phyloP scores from a whole-genome alignment of 495 filamentous ascomycete species.

The Penicillium verhagenii region DNA sequence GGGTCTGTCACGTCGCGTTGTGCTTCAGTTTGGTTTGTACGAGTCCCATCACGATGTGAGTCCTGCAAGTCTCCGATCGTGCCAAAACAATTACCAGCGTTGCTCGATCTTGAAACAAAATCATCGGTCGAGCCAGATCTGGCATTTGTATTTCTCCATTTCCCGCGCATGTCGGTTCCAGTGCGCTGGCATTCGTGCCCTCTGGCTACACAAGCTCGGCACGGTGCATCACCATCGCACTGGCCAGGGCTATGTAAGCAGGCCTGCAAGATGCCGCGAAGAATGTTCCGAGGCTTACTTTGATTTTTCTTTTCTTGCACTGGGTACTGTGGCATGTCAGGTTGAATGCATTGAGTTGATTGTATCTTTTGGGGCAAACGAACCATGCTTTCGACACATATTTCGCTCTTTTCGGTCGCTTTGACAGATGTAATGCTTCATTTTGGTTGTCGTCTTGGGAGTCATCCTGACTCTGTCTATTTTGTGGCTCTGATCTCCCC shows the following conservation, averaged over 20 bases:
- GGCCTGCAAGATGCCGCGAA: too few species aligned
- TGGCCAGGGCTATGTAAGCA: background rate
- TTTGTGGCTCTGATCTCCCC: background rate
- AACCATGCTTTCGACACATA: constrained; percentile 32
- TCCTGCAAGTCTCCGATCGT: background rate
- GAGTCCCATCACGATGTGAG: constrained; percentile 1
- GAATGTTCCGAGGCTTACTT: constrained; percentile 9
- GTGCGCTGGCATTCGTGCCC: constrained; percentile 11
- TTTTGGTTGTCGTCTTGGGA: background rate
- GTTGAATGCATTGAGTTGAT: background rate
- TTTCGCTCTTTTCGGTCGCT: constrained; percentile 20
- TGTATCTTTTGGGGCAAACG: background rate
- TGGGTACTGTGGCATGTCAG: constrained; percentile 11
- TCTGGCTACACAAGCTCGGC: constrained; percentile 16
- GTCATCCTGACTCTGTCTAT: background rate
- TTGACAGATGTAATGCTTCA: background rate
- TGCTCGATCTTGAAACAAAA: constrained; percentile 5
- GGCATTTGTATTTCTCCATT: constrained; percentile 3
- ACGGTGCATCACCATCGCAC: constrained; percentile 28
- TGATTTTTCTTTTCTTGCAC: constrained; percentile 26
- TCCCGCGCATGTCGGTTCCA: constrained; percentile 26
- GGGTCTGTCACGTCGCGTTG: background rate
- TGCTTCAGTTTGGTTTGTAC: background rate
- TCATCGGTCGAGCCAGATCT: background rate
- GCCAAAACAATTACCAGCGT: background rate